These are phyloP conservation scores for Cynara cardunculus DNA, from an alignment of 129 eudicot genomes.

Conservation along the genomic window DNA sequence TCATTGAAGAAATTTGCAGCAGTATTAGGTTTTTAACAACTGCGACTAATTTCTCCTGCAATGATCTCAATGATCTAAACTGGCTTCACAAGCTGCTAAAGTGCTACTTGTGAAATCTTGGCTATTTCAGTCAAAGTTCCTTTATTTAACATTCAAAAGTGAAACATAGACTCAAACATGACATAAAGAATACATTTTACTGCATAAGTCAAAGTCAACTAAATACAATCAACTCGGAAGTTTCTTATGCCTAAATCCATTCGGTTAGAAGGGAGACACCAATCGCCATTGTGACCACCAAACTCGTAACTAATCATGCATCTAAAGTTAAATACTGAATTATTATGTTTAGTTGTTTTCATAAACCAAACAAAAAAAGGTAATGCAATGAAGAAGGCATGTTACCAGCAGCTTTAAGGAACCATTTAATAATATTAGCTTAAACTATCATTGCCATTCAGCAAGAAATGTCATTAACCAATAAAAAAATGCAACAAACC, in stretches of 20 bases:
- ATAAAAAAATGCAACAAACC: conserved; percentile 22
- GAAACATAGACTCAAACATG: background rate
- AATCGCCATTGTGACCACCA: conserved; percentile 13
- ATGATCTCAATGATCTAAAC: too few relatives aligned
- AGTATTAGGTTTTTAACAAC: too few relatives aligned
- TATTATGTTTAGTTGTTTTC: conserved; percentile 1
- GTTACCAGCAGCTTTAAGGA: background rate
- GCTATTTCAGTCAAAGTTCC: background rate
- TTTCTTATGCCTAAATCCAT: conserved; percentile 9
- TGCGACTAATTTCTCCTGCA: too few relatives aligned
- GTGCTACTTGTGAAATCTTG: too few relatives aligned
- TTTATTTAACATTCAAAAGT: background rate
- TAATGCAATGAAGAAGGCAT: conserved; percentile 12
- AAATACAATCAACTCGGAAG: conserved; percentile 10
- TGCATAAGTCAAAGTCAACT: conserved; percentile 19
- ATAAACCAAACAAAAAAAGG: conserved; percentile 9
- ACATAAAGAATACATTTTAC: background rate
- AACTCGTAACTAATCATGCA: conserved; percentile 1
- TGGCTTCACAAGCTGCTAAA: too few relatives aligned
- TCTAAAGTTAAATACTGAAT: background rate
- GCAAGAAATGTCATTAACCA: background rate
- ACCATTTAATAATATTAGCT: background rate
- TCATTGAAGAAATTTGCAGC: too few relatives aligned
- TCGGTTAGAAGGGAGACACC: conserved; percentile 16
- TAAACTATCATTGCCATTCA: background rate